Conservation (phyloP, 192 early-diverging fungal species). For the Dimargaris xerosporica region DNA sequence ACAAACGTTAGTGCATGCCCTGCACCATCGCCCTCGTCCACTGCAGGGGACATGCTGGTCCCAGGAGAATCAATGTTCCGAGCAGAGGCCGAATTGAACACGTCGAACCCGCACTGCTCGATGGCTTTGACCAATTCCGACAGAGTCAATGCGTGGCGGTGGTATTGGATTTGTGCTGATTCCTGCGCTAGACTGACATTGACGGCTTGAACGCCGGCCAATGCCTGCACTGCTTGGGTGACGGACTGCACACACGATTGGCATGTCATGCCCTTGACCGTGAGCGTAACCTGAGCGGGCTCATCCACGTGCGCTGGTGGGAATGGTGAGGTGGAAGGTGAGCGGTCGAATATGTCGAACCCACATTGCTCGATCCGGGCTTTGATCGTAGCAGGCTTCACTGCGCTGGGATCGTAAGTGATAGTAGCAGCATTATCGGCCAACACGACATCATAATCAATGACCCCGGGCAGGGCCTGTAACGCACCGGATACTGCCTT, state of each 20-base stretch:
- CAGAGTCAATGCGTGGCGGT: neutral
- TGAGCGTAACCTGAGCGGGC: constrained; percentile 17
- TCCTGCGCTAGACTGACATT: constrained; percentile 39
- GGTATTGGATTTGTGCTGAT: constrained; percentile 15
- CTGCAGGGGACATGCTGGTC: neutral
- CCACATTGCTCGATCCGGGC: constrained; percentile 51
- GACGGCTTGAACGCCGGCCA: constrained; percentile 34
- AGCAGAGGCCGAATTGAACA: neutral
- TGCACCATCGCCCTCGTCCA: neutral
- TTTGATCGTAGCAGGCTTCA: constrained; percentile 25
- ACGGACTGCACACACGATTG: constrained; percentile 66
- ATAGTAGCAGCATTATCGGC: constrained; percentile 34
- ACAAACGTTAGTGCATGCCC: too few relatives aligned
- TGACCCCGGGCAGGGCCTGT: constrained; percentile 30
- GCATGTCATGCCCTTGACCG: constrained; percentile 75
- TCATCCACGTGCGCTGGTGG: constrained; percentile 16
- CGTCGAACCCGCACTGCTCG: constrained; percentile 48
- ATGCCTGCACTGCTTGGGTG: constrained; percentile 22
- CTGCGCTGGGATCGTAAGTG: constrained; percentile 26
- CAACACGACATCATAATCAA: constrained; percentile 37
- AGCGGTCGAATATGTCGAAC: constrained; percentile 35
- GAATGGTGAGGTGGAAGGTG: too few relatives aligned
- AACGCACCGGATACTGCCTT: constrained; percentile 47
- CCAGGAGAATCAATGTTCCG: neutral
- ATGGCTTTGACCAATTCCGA: constrained; percentile 25